Percentiles rank a stretch among this genome's conserved stretches.
These are phyloP conservation scores for Fragaria vesca DNA, from an alignment of 306 rosid genomes.

Conservation along the genomic window DNA sequence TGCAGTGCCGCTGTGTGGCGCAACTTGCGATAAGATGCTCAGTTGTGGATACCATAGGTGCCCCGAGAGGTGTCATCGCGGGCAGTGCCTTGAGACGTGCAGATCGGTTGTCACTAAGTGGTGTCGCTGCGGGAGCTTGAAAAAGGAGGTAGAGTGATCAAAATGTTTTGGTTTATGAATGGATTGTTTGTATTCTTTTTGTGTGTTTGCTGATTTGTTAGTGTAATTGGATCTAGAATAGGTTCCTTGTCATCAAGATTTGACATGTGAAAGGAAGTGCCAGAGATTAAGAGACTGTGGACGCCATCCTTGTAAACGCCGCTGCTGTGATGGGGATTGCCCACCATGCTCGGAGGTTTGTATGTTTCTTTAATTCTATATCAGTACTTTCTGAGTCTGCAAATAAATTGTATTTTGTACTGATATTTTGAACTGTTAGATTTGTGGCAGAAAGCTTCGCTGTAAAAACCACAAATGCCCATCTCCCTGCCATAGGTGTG, in stretches of 20 bases:
- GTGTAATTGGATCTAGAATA: constrained; percentile 56
- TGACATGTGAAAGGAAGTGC: constrained; percentile 93
- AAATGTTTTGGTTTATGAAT: constrained; percentile 10
- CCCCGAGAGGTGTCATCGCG: constrained; percentile 89
- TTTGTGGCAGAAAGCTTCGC: constrained; percentile 83
- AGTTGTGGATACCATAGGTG: constrained; percentile 76
- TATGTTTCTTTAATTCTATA: constrained; percentile 14
- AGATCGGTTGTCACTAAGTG: constrained; percentile 67
- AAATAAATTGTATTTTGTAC: constrained; percentile 12
- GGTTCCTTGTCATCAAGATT: constrained; percentile 97
- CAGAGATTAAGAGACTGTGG: constrained; percentile 75
- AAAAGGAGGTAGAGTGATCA: constrained; percentile 67
- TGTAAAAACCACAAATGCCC: constrained; percentile 96
- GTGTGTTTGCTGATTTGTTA: constrained; percentile 20
- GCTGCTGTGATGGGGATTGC: constrained; percentile 95
- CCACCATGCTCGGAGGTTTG: constrained; percentile 89
- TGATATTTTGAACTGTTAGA: constrained; percentile 45
- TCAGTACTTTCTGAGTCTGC: constrained; percentile 10
- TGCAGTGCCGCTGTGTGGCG: constrained; percentile 66
- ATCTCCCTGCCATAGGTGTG: constrained; percentile 94
- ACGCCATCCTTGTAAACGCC: constrained; percentile 86
- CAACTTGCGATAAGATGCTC: constrained; percentile 72
- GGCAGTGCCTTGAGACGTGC: constrained; percentile 71
- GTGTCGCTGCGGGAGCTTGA: constrained; percentile 87
- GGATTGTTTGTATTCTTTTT: constrained; percentile 15